Evolutionary conservation across 2,329 filamentous ascomycete species (phyloP), one percentile per base, ranked within the genome.

Genomic region (Magnaporthiopsis poae): DNA sequence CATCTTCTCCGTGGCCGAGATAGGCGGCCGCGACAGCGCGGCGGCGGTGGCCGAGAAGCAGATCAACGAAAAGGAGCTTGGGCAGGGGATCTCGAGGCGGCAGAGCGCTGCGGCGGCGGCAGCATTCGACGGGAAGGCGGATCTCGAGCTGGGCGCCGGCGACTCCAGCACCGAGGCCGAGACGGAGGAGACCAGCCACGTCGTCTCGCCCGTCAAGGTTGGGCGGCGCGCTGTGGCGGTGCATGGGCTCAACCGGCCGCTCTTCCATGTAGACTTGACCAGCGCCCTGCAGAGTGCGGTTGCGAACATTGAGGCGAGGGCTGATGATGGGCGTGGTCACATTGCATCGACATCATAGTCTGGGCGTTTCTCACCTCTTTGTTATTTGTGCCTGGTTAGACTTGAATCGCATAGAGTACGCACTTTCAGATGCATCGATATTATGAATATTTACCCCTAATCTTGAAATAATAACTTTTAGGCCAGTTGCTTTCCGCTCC

Each of bases 191-290:
- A 3, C 27, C 18, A 35, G 36, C 62, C 27, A 31, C 11, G 33
- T n/a, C 39, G 63, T n/a, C 35, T n/a, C 46, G 62, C 59, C 52
- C 39, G 36, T 13, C 39, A 18, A 25, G 35, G 21, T 60, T 2
- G 60, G 36, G 29, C 36, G 29, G 36, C 62, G 66, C 59, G 83
- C 75, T 35, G 88, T 90, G 1, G 84, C 91, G 5, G 88, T 98
- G 21, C 89, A 93, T 70, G 91, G 94, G n/a, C 80, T 96, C 69
- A 95, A 96, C 76, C 81, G 91, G 71, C 94, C 95, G 5, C 84
- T 97, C 71, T 98, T 99, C 84, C 95, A 99, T 75, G 86, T 96
- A 65, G 95, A 98, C 75, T 79, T 98, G 65, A 95, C 91, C 4
- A 92, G 88, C 73, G 95, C 95, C 8, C 78, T 98, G 71, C 91